Base-by-base conservation (phyloP, 306 rosid species). In the Morella rubra region DNA sequence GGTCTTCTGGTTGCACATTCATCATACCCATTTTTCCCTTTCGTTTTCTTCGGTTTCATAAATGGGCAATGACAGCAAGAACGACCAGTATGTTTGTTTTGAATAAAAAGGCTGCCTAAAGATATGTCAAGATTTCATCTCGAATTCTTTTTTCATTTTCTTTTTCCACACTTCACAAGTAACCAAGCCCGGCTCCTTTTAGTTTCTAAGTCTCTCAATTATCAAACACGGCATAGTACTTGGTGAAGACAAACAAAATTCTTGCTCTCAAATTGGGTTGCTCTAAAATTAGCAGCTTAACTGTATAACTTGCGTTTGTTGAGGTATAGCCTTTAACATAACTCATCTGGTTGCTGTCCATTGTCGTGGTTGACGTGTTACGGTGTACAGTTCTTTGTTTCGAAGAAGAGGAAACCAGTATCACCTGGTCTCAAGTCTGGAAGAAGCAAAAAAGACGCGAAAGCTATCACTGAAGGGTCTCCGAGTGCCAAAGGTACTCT, bases 341-440 rank as follows among this genome's bases (percentile, higher is more conserved):
- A 67, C 13, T 73, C 18, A 8, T 6, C 73, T 65, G 18, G 67
- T 61, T 78, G 54, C 42, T 74, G 56, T 22, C 64, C 58, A 49
- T 24, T 46, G 19, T 78, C 56, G 37, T 47, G 76, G 58, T 6
- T 52, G 56, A 27, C 32, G 32, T 52, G 24, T 37, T 77, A 50
- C 1, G 41, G 74, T 51, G 20, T 68, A 27, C 92, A 95, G 98
- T 95, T 92, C 82, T 95, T 82, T 73, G 76, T 84, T 84, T 84
- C 97, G 6, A 95, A 90, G 96, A 95, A 95, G 71, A 81, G 97
- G 81, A 95, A 90, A 77, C 83, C 87, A 8, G 58, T 18, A 55
- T 86, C 98, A 4, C 97, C 96, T 14, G 77, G 54, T 73, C 7
- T 81, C 54, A 92, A 88, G 80, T 68, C 75, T 40, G 89, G 84